Conservation (phyloP, 139 green algal species). For the Coelastrella sp. region DNA sequence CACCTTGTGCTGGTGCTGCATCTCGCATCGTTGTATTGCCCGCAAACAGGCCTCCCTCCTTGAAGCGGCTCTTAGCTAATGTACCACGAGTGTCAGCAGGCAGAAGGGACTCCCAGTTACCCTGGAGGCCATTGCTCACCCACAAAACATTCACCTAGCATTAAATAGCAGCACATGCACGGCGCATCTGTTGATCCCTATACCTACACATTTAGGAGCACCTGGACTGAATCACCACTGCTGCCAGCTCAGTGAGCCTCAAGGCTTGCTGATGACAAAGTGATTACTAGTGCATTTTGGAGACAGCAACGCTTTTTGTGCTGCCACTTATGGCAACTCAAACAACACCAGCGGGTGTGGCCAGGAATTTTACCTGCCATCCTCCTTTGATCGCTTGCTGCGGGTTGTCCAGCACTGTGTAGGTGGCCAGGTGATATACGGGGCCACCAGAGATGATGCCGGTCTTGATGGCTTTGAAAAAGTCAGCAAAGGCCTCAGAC, state of each 20-base stretch:
- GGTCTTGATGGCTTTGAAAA: constrained; percentile 37
- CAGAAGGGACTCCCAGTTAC: constrained; percentile 41
- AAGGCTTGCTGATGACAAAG: too few species aligned
- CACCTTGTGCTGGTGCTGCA: neutral
- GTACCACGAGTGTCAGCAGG: constrained; percentile 15
- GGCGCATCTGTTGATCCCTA: too few species aligned
- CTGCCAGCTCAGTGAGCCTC: too few species aligned
- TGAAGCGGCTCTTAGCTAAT: neutral
- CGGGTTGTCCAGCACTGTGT: constrained; percentile 49
- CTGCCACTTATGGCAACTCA: too few species aligned
- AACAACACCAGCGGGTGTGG: too few species aligned
- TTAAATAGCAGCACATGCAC: neutral
- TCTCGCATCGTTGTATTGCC: neutral
- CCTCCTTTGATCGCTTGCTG: constrained; percentile 44
- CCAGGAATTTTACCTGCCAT: constrained; percentile 23
- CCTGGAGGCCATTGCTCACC: constrained; percentile 42
- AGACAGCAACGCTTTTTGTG: too few species aligned
- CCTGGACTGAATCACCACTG: neutral
- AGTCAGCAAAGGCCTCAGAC: neutral
- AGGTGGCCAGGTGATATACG: constrained; percentile 40
- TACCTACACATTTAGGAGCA: too few species aligned
- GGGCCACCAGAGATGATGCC: constrained; percentile 10
- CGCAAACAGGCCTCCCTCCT: constrained; percentile 17
- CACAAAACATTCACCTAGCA: constrained; percentile 50
- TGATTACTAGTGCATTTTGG: too few species aligned